Percentiles rank a stretch among this genome's conserved stretches.
phyloP scores from a whole-genome alignment of 495 filamentous ascomycete species.

The Xylaria sp. region DNA sequence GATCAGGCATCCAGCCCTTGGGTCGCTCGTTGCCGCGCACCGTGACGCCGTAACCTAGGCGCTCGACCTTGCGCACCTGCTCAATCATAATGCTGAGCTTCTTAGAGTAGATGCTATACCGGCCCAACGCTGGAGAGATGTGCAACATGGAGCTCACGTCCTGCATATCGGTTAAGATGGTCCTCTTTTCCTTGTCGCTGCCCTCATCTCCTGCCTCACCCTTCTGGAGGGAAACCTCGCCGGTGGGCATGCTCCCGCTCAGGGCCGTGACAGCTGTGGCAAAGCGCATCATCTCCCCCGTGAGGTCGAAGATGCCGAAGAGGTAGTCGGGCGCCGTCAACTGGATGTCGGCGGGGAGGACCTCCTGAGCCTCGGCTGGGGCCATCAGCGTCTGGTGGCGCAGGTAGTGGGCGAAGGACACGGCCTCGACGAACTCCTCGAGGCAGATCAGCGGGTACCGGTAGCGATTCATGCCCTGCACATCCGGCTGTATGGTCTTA shows the following conservation, averaged over 20 bases:
- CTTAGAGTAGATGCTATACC: conserved; percentile 60
- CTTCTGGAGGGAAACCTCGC: conserved; percentile 37
- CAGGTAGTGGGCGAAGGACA: conserved; percentile 87
- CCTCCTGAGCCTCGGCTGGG: conserved; percentile 59
- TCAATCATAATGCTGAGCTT: conserved; percentile 87
- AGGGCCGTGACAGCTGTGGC: conserved; percentile 82
- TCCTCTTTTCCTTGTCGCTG: conserved; percentile 42
- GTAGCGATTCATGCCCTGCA: conserved; percentile 78
- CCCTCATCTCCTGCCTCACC: not conserved
- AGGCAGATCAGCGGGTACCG: conserved; percentile 87
- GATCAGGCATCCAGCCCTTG: conserved; percentile 89
- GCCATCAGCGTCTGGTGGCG: conserved; percentile 75
- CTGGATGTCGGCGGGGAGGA: conserved; percentile 61
- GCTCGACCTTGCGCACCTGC: conserved; percentile 94
- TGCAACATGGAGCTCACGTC: conserved; percentile 76
- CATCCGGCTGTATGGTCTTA: conserved; percentile 68
- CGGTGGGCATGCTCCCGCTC: conserved; percentile 52
- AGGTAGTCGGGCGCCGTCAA: conserved; percentile 86
- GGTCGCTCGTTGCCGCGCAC: conserved; percentile 89
- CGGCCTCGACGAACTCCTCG: conserved; percentile 91
- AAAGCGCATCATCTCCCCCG: conserved; percentile 95
- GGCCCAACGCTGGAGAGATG: conserved; percentile 63
- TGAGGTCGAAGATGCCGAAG: conserved; percentile 89
- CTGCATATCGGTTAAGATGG: conserved; percentile 78
- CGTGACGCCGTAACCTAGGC: conserved; percentile 81